These are phyloP conservation scores for Pseudogymnoascus sp. DNA, from an alignment of 2,329 filamentous ascomycete species.

Conservation along the genomic window DNA sequence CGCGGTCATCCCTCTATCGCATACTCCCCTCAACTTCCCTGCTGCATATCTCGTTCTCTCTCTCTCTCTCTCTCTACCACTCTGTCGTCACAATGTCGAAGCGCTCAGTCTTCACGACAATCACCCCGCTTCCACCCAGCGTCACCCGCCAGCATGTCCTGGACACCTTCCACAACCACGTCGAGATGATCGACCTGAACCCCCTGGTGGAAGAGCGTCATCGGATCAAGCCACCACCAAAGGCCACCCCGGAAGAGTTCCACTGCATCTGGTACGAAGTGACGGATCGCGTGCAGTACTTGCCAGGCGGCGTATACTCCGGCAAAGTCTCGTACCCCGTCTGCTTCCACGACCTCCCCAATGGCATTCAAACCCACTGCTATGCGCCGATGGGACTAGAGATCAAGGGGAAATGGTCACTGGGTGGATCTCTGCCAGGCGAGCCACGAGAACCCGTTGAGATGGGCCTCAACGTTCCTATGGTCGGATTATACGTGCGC, in stretches of 20 bases:
- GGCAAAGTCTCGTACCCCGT: conserved; percentile 71
- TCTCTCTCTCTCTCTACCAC: neutral
- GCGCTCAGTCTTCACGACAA: conserved; percentile 64
- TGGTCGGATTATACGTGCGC: conserved; percentile 67
- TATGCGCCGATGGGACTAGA: conserved; percentile 78
- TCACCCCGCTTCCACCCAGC: conserved; percentile 66
- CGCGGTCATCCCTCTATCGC: neutral
- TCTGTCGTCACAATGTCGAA: conserved; percentile 51
- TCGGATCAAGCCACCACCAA: conserved; percentile 58
- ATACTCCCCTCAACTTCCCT: neutral
- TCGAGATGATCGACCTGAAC: conserved; percentile 82
- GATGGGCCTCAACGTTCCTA: conserved; percentile 57
- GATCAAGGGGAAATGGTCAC: conserved; percentile 69
- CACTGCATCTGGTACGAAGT: conserved; percentile 70
- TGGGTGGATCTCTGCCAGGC: conserved; percentile 64
- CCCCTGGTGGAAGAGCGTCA: conserved; percentile 70
- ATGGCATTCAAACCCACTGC: conserved; percentile 73
- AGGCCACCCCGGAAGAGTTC: conserved; percentile 63
- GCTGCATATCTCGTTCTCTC: neutral
- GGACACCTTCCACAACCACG: conserved; percentile 68
- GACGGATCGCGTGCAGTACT: conserved; percentile 68
- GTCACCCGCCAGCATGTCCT: conserved; percentile 65
- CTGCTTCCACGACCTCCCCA: conserved; percentile 67
- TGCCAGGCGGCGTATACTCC: conserved; percentile 56
- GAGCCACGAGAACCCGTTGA: conserved; percentile 61